A percentile compares a stretch with the other conserved stretches of the same genome.
These are phyloP conservation scores for Gossypium rotundifolium DNA, from an alignment of 345 rosid genomes.

Conservation along the genomic window DNA sequence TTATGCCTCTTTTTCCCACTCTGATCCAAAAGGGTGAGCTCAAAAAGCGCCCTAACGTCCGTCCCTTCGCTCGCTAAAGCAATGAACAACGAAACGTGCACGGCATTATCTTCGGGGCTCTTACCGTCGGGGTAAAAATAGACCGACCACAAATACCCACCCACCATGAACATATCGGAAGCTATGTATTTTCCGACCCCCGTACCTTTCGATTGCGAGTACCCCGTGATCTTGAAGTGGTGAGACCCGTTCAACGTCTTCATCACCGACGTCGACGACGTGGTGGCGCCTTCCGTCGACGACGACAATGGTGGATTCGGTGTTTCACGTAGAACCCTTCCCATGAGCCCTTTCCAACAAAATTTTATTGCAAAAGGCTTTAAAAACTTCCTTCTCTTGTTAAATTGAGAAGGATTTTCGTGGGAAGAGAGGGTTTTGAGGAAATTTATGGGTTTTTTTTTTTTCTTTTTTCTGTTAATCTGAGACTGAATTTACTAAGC, in stretches of 20 bases:
- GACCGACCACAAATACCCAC: slow-evolving; percentile 67
- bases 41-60: slow-evolving; percentile 66
- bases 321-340: slow-evolving; percentile 32
- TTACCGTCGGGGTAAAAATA: slow-evolving; percentile 80
- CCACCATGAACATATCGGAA: slow-evolving; percentile 55
- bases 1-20: slow-evolving; percentile 63
- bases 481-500: slow-evolving; percentile 1
- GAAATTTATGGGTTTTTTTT: slow-evolving; percentile 19
- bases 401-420: background rate
- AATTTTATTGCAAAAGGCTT: background rate
- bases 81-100: slow-evolving; percentile 56
- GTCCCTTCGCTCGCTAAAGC: slow-evolving; percentile 68
- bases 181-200: slow-evolving; percentile 61
- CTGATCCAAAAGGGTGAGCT: slow-evolving; percentile 66
- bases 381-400: background rate
- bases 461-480: background rate
- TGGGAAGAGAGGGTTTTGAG: slow-evolving; percentile 2
- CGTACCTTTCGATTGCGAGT: slow-evolving; percentile 55
- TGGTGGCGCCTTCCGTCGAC: slow-evolving; percentile 17
- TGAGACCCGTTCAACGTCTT: slow-evolving; percentile 65
- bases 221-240: slow-evolving; percentile 56
- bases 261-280: slow-evolving; percentile 47
- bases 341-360: slow-evolving; percentile 25
- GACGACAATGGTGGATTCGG: slow-evolving; percentile 25
- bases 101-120: slow-evolving; percentile 60